These are phyloP conservation scores for Kitagawia praeruptora DNA, from an alignment of 129 eudicot genomes.

Conservation along the genomic window DNA sequence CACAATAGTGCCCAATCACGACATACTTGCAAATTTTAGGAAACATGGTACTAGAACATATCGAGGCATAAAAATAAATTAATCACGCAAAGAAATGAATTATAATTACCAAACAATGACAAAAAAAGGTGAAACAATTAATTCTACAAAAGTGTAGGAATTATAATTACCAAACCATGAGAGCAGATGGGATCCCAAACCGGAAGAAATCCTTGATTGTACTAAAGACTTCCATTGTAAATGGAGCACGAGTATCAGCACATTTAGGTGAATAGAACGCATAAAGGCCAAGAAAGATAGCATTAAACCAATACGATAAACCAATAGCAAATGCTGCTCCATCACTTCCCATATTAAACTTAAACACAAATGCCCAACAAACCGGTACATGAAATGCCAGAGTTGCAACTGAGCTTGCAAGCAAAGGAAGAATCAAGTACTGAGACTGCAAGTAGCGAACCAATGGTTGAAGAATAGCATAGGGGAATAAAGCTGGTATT, in stretches of 20 bases:
- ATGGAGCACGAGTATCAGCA: slow-evolving; percentile 26
- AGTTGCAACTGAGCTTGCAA: slow-evolving; percentile 22
- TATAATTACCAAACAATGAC: not conserved
- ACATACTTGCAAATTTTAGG: not conserved
- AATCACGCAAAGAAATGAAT: not conserved
- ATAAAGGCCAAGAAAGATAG: slow-evolving; percentile 19
- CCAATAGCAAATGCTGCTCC: slow-evolving; percentile 35
- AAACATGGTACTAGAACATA: not conserved
- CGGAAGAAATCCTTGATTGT: slow-evolving; percentile 24
- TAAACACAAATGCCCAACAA: slow-evolving; percentile 29
- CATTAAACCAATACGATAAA: slow-evolving; percentile 28
- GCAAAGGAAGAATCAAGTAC: slow-evolving; percentile 28
- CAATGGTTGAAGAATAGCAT: slow-evolving; percentile 24
- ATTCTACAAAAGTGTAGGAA: not conserved
- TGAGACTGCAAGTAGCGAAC: slow-evolving; percentile 35
- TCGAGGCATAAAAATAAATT: not conserved
- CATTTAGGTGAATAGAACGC: slow-evolving; percentile 22
- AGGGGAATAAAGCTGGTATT: slow-evolving; percentile 31
- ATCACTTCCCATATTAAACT: slow-evolving; percentile 19
- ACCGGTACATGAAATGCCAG: slow-evolving; percentile 24
- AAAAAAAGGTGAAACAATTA: no score
- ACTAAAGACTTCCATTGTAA: slow-evolving; percentile 19
- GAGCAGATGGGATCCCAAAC: slow-evolving; percentile 39
- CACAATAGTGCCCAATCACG: not conserved
- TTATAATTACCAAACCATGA: slow-evolving; percentile 31